Evolutionary conservation across 306 rosid genomes (phyloP), one percentile per base, ranked within the genome.

Genomic region (Lagenaria siceraria): DNA sequence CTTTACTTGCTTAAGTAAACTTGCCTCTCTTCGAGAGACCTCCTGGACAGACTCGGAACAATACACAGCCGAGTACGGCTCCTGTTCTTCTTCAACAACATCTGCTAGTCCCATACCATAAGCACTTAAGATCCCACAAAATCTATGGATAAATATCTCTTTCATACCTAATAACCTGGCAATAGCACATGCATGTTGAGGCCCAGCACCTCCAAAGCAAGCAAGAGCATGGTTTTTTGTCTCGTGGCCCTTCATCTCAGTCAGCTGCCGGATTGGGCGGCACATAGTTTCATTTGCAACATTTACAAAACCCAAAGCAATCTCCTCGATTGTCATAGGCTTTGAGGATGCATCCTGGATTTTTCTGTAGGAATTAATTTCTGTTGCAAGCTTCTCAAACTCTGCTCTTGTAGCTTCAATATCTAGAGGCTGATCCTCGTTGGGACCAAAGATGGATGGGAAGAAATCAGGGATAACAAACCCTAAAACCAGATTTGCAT

Each of bases 91-190:
- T 89, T 94, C 98, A 19, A 91, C 90, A 49, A 94, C 98, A 84
- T 91, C 96, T n/a, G 98, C 98, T 85, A 94, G 84, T 72, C 98
- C 98, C 98, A 91, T 94, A 62, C 98, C 98, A 81, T 91, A 94
- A 11, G 98, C 98, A 83, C 97, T 94, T 82, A 94, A 83, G 71
- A 94, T 89, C 84, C 98, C 98, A 78, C 98, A 94, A 75, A 88
- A 90, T 72, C 89, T 90, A 82, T 94, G 98, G 77, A 94, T 82
- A 42, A 94, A 84, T 74, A 94, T 93, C 85, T 91, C 97, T 78
- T 89, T 91, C 98, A 94, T 91, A 51, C 97, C 97, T 84, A 94
- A 84, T 0, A 97, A 89, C 82, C 97, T 90, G 78, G 98, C 97
- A 80, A 94, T 94, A 46, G 97, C 93, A 84, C 98, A 94, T 12